phyloP scores from a whole-genome alignment of 306 rosid species.

The Inga leiocalycina region DNA sequence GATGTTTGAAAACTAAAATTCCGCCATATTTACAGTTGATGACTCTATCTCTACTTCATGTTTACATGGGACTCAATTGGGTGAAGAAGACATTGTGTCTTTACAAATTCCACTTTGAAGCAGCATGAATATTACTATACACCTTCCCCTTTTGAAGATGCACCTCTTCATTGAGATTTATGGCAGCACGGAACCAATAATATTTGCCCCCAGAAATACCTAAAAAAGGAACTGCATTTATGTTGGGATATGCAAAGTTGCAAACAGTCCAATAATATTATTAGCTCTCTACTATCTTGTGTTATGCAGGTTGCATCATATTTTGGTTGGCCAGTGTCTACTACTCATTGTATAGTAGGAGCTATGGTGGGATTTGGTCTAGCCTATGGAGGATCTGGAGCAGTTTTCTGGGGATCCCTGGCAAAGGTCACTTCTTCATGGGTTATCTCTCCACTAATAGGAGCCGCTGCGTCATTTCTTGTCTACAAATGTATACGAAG shows the following conservation, averaged over 20 bases:
- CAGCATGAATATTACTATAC: background rate
- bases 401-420: slow-evolving; percentile 95
- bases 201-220: background rate
- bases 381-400: slow-evolving; percentile 83
- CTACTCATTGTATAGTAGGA: slow-evolving; percentile 98
- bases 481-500: slow-evolving; percentile 95
- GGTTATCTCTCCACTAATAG: slow-evolving; percentile 89
- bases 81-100: slow-evolving; percentile 6
- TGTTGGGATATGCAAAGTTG: background rate
- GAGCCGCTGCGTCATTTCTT: slow-evolving; percentile 87
- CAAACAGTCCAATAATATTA: slow-evolving; percentile 16
- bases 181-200: background rate
- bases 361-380: slow-evolving; percentile 98
- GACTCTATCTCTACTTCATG: background rate
- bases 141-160: background rate
- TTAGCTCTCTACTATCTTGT: slow-evolving; percentile 22
- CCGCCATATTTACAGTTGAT: background rate
- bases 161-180: background rate
- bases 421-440: slow-evolving; percentile 92
- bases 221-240: background rate
- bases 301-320: slow-evolving; percentile 77
- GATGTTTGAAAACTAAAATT: slow-evolving; percentile 6
- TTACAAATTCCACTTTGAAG: slow-evolving; percentile 1
- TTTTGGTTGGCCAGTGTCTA: slow-evolving; percentile 96
- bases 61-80: background rate